phyloP scores from a whole-genome alignment of 1,284 basidiomycete species.

The Kwoniella shivajii region DNA sequence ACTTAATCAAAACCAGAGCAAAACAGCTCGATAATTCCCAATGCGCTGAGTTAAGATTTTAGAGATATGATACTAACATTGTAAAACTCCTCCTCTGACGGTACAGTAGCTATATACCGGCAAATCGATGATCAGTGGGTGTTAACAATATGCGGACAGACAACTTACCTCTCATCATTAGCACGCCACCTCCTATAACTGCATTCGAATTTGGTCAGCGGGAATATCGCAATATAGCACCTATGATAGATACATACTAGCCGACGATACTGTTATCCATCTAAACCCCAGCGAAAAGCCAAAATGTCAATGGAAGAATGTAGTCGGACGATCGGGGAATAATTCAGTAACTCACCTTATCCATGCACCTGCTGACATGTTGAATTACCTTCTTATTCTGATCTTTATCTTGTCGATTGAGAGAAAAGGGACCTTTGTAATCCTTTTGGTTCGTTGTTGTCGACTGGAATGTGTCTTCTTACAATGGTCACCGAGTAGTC shows the following conservation, averaged over 20 bases:
- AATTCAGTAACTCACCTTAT: conserved; percentile 3
- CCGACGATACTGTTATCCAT: conserved; percentile 1
- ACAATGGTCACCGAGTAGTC: no score
- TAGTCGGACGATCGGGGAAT: not conserved
- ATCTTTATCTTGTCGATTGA: no score
- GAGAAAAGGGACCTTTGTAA: no score
- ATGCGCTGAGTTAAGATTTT: no score
- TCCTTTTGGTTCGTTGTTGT: no score
- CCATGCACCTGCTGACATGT: conserved; percentile 7
- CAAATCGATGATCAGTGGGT: no score
- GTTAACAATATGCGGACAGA: not conserved
- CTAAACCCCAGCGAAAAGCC: not conserved
- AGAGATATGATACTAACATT: conserved; percentile 28
- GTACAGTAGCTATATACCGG: conserved; percentile 35
- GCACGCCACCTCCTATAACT: conserved; percentile 40
- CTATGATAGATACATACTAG: conserved; percentile 5
- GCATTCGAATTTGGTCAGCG: not conserved
- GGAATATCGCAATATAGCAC: no score
- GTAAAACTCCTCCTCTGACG: conserved; percentile 51
- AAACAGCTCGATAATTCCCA: no score
- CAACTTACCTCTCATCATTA: conserved; percentile 36
- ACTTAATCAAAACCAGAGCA: no score
- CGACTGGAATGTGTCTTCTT: no score
- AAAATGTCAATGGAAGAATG: not conserved
- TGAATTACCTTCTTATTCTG: not conserved